Base-by-base conservation (phyloP, 495 filamentous ascomycete species). In the Tuber calosporum region DNA sequence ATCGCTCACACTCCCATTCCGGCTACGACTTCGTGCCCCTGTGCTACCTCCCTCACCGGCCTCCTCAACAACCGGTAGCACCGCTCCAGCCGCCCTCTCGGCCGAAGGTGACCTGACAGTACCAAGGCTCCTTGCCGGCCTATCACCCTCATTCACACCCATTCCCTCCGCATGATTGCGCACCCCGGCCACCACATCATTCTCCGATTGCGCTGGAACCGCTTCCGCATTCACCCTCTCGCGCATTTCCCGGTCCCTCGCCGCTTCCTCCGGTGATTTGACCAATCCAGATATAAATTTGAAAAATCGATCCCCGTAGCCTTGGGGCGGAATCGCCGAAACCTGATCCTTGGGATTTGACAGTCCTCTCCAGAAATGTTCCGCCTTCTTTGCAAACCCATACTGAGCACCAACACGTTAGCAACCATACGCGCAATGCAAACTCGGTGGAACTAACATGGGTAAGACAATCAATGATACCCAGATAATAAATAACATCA, bases 391-490 rank as follows among this genome's bases (percentile, higher is more conserved):
- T 81, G 94, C 85, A 67, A 91, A 89, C 71, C 90, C 92, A 81
- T 97, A 97, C 91, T 94, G 73, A 62, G 9, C 30, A 76, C 41
- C 37, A 66, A 7, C 66, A 70, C n/a, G 76, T 86, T 82, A 86
- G 83, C 69, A 72, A 67, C 62, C 26, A 34, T 36, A 42, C 9
- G n/a, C 26, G 26, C 58, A 26, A 36, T 9, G 42, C 38, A n/a
- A 39, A 5, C 7, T 41, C 34, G 30, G 26, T 67, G 66, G 68
- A 69, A 87, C 91, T 86, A 85, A 95, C 93, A 83, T 97, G 92
- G 53, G 95, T 99, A 80, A 99, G 83, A 82, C 94, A 98, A 83
- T 98, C 96, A 81, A 98, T 98, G 75, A 99, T 95, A 17, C 95
- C 95, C 9, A 99, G 87, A 81, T 98, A 99, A 79, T 98, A 99